Base-by-base conservation (phyloP, 1,284 basidiomycete genomes). In the Cutaneotrichosporon mucoides region DNA sequence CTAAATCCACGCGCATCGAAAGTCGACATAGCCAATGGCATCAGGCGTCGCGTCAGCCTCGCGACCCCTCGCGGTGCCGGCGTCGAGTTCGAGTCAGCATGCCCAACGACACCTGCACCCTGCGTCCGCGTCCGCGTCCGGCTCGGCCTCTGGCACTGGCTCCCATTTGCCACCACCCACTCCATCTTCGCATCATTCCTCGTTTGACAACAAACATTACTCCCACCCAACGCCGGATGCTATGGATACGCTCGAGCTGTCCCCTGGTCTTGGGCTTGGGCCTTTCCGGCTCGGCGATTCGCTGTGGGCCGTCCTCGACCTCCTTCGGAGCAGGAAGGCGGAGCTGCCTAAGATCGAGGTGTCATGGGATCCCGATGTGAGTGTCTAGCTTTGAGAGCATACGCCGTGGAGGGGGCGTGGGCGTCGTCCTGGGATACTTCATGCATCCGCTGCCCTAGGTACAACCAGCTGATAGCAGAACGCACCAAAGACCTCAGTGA, bases 261-360 rank as follows among this genome's bases (percentile, higher is more conserved):
- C 84, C 62, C 90, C 90, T 36, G 90, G 89, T n/a, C 78, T 79
- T 16, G 87, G 88, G 10, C 81, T 92, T 46, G 89, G 89, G 4
- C 82, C 85, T 53, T 92, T 92, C 73, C 85, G 87, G 67, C 81
- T 92, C 50, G 90, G 91, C 42, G 81, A 86, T 50, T 89, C 88
- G 0, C 79, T 93, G 6, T 93, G 90, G 90, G 84, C 84, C 36
- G 81, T 91, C 11, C 81, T 93, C 52, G 88, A 90, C 66, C 77
- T 84, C 43, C 79, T 94, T 6, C 69, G 79, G n/a, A 68, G 70
- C 5, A 61, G 72, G n/a, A 76, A 76, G 64, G 68, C 66, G 3
- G 59, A 82, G 52, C 92, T 89, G 64, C 90, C 89, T 43, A 87
- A 89, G 68, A 84, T 92, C 47, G 88, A 92, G 63, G 80, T 93